Base-by-base conservation (phyloP, 1,139 yeast species). In the Pichia sp. region DNA sequence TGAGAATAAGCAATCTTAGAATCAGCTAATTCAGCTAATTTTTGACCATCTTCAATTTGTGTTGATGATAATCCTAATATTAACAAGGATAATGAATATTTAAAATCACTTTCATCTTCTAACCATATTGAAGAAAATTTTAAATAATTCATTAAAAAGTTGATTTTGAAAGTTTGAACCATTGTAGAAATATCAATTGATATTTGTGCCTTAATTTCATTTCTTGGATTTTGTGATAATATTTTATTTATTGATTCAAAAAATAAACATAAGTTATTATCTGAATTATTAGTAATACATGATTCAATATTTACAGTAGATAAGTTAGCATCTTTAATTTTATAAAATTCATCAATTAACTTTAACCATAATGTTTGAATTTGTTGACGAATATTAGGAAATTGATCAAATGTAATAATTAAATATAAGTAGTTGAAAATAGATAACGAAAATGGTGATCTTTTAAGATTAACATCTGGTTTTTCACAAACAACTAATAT, bases 261-360 rank as follows among this genome's bases (percentile, higher is more conserved):
- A 26, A 58, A 53, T 28, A 57, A 46, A 33, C 51, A 40, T 15
- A 59, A 21, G 7, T 57, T 52, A 37, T 56, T 59, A 26, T 57
- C 60, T 18, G 43, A 40, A 8, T 55, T 55, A 43, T 53, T 55
- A 3, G 58, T 42, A 20, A 63, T 58, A 38, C 58, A 50, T 18
- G 55, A 47, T 28, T 60, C 55, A 35, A 50, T 47, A 37, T 66
- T 60, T 5, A 67, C 56, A 15, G 35, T 45, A 8, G 43, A 47
- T 26, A 43, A 28, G 11, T 35, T 25, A 6, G 47, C 41, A 6
- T 33, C 33, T 22, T 43, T 47, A 16, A 47, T 50, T 5, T 22
- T 29, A 31, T 50, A 50, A 37, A 55, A 59, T 1, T 40, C 33
- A 13, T 41, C 42, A 5, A 55, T 25, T 4, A 57, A 38, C 7